Base-by-base conservation (phyloP, 73 alveolate species). In the Urostyla sp. region DNA sequence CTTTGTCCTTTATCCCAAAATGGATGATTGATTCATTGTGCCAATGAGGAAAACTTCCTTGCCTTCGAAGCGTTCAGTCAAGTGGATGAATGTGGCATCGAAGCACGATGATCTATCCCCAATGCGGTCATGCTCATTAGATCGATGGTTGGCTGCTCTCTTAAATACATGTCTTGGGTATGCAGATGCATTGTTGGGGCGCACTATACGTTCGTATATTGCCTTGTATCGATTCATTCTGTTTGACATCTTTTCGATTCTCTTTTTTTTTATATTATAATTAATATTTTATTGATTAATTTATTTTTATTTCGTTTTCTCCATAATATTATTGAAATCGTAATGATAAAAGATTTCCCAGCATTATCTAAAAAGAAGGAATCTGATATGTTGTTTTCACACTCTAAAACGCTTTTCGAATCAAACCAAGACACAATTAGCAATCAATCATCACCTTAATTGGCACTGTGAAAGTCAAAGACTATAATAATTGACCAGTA, bases 1-100 rank as follows among this genome's bases (percentile, higher is more conserved):
- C 75, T 75, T 45, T 51, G 97, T 92, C 67, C 97, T 92, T 79
- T 88, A 57, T 56, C 95, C 97, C 24, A 92, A 89, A 86, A 92
- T 61, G 58, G 92, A 84, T 31, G 94, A 84, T 36, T 78, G 84
- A 58, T 92, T 90, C 87, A 90, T 88, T 40, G 95, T 36, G n/a
- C 97, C 97, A 53, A 92, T 58, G 59, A 92, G 91, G 78, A 73
- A 88, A 57, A 92, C 85, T 48, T 89, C 93, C 86, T 87, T 92
- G 53, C 87, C 81, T 21, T 66, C 27, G 75, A 85, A 85, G 49
- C 89, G 31, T 86, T 85, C 93, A 20, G 87, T 84, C 67, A 84
- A 81, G 35, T 75, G 92, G 27, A 84, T 36, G 44, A 73, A 37
- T 21, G 92, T 84, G 10, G 85, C n/a, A 35, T 84, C 92, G 44